These are phyloP conservation scores for Halteria grandinella DNA, from an alignment of 73 alveolate genomes.

Conservation along the genomic window DNA sequence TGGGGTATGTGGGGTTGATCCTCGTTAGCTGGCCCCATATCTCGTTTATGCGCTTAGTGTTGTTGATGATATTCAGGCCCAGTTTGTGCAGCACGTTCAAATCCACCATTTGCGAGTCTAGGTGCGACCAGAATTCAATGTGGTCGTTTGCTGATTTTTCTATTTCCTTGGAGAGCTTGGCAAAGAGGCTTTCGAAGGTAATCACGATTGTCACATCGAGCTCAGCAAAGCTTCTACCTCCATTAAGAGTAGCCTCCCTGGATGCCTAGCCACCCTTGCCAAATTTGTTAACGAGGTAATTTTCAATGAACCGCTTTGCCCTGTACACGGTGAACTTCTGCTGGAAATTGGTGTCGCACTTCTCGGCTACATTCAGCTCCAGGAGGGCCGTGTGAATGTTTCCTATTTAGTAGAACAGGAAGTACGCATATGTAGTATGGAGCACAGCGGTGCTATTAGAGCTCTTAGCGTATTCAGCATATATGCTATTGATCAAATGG, in stretches of 20 bases:
- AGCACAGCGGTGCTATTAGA: constrained; percentile 40
- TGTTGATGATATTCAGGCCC: constrained; percentile 50
- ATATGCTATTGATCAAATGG: constrained; percentile 53
- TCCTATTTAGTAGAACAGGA: constrained; percentile 56
- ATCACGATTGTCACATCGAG: constrained; percentile 64
- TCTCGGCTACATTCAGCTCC: constrained; percentile 59
- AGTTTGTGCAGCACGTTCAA: constrained; percentile 62
- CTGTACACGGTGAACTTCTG: constrained; percentile 57
- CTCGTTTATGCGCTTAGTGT: constrained; percentile 49
- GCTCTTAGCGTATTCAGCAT: constrained; percentile 47
- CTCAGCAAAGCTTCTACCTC: too few relatives aligned
- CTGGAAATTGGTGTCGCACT: constrained; percentile 44
- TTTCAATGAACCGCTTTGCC: constrained; percentile 53
- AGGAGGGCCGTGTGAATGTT: constrained; percentile 54
- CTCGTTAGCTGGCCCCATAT: constrained; percentile 48
- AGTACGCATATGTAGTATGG: constrained; percentile 61
- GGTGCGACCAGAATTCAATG: constrained; percentile 59
- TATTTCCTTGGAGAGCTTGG: constrained; percentile 52
- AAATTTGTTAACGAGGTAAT: constrained; percentile 43
- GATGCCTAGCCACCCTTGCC: constrained; percentile 6
- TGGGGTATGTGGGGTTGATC: constrained; percentile 57
- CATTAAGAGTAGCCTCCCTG: constrained; percentile 14
- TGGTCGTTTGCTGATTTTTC: constrained; percentile 61
- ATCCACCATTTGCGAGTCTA: constrained; percentile 56
- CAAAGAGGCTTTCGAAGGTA: constrained; percentile 50